Conservation (phyloP, 2,329 filamentous ascomycete species). For the Aspergillus fumigatus region DNA sequence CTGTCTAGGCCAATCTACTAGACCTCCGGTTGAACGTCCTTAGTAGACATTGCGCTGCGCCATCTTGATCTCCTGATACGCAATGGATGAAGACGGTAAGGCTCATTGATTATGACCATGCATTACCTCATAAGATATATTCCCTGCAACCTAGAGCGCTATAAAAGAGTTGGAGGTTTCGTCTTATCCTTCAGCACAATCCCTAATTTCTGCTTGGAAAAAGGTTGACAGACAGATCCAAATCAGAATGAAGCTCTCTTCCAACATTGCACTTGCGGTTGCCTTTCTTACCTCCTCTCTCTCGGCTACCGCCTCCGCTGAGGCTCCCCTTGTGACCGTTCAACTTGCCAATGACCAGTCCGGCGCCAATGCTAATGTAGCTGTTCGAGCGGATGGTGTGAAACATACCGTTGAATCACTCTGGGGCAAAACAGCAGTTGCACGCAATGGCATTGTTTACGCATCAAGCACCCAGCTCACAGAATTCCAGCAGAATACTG, state of each 20-base stretch:
- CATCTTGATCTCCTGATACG: too few species aligned
- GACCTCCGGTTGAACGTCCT: too few species aligned
- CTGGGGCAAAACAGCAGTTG: constrained; percentile 20
- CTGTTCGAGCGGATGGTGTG: constrained; percentile 16
- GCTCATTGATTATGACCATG: too few species aligned
- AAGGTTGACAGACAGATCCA: too few species aligned
- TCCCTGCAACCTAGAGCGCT: too few species aligned
- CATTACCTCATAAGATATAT: too few species aligned
- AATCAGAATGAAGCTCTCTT: constrained; percentile 18
- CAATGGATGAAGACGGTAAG: too few species aligned
- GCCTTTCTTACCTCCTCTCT: constrained; percentile 16
- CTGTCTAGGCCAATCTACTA: too few species aligned
- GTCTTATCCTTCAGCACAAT: too few species aligned
- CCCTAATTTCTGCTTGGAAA: too few species aligned
- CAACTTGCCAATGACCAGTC: constrained; percentile 24
- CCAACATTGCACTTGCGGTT: constrained; percentile 6
- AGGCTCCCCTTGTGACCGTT: constrained; percentile 13
- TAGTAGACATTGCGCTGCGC: too few species aligned
- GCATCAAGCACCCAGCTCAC: constrained; percentile 23
- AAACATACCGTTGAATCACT: constrained; percentile 16
- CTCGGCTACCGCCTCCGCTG: constrained; percentile 9
- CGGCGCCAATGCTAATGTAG: constrained; percentile 18
- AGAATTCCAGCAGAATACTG: constrained; percentile 10
- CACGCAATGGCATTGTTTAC: constrained; percentile 14
- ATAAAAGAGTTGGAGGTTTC: too few species aligned